phyloP scores from a whole-genome alignment of 2,329 filamentous ascomycete genomes.

The Pochonia chlamydosporia region DNA sequence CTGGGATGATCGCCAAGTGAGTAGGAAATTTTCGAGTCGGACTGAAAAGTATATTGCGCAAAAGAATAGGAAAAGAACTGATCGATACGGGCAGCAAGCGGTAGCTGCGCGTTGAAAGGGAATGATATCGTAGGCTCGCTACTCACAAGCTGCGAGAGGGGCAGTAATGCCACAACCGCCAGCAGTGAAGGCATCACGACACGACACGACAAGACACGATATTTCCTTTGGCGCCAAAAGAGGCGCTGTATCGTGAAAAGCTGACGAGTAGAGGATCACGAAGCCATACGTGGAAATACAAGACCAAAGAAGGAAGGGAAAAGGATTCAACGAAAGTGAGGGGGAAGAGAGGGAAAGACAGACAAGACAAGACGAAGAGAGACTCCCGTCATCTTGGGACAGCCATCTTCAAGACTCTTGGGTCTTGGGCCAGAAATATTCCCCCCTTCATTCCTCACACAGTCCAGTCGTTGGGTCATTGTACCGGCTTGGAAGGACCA shows the following conservation, averaged over 20 bases:
- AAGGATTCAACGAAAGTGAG: not conserved
- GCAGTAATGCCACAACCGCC: constrained; percentile 19
- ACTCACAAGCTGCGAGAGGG: constrained; percentile 22
- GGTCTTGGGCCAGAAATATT: constrained; percentile 22
- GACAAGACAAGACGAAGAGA: constrained; percentile 7
- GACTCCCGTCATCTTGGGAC: constrained; percentile 8
- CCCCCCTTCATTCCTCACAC: constrained; percentile 33
- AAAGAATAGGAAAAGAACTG: constrained; percentile 66
- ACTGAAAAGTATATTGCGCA: constrained; percentile 67
- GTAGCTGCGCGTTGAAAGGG: constrained; percentile 79
- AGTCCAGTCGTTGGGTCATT: constrained; percentile 17
- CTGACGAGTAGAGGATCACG: not conserved
- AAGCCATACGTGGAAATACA: constrained; percentile 4
- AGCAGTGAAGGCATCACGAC: constrained; percentile 23
- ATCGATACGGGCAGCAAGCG: constrained; percentile 66
- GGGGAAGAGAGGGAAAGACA: not conserved
- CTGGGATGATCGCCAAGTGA: constrained; percentile 57
- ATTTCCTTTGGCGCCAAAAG: not conserved
- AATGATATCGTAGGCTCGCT: constrained; percentile 48
- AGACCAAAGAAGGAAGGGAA: not conserved
- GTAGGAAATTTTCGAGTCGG: constrained; percentile 60
- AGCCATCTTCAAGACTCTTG: constrained; percentile 23
- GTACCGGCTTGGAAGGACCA: constrained; percentile 12
- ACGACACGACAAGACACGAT: too few relatives aligned
- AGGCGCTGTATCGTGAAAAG: constrained; percentile 1